Conservation (phyloP, 2,329 filamentous ascomycete species). For the Coniochaeta hoffmannii region DNA sequence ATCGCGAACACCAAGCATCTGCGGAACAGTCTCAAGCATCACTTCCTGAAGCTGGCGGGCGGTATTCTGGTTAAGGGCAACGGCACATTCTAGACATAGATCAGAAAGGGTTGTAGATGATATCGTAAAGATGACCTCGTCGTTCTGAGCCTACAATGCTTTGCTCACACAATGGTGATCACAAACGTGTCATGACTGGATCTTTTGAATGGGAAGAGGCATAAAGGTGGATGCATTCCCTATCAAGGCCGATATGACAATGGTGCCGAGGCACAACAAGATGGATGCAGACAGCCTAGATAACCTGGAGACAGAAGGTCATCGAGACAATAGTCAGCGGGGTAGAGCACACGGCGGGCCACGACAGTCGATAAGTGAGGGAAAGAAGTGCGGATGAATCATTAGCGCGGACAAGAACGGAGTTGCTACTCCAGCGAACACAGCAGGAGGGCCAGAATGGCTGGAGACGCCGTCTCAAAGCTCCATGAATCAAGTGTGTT, state of each 20-base stretch:
- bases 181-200: too few species aligned
- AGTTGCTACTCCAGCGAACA: neutral
- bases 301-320: too few species aligned
- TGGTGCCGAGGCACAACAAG: too few species aligned
- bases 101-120: neutral
- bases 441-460: neutral
- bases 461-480: neutral
- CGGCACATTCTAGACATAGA: neutral
- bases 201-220: too few species aligned
- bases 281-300: too few species aligned
- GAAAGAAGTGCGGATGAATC: neutral
- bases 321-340: neutral
- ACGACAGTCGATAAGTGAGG: neutral
- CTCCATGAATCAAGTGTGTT: neutral
- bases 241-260: too few species aligned
- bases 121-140: too few species aligned
- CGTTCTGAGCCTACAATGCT: too few species aligned
- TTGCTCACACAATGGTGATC: too few species aligned
- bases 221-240: too few species aligned
- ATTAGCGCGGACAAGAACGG: neutral
- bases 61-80: constrained; percentile 14
- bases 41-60: constrained; percentile 14
- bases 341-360: neutral
- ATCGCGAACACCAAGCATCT: constrained; percentile 15
- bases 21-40: constrained; percentile 16